A percentile compares a stretch with the other conserved stretches of the same genome.
Conservation (phyloP, 495 filamentous ascomycete species). For the Parachaetomium inaequale region DNA sequence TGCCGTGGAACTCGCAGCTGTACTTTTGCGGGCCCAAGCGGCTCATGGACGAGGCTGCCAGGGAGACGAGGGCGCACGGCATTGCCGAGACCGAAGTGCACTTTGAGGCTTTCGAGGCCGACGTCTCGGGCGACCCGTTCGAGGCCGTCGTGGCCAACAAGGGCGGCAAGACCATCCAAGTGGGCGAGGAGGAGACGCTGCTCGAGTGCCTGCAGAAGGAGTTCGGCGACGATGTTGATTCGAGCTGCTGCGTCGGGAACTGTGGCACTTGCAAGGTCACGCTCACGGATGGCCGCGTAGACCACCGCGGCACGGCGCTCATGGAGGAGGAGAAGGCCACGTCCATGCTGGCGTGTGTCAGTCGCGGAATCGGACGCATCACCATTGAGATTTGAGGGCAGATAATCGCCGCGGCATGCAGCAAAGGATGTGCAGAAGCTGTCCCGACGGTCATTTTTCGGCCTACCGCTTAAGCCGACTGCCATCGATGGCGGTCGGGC, state of each 20-base stretch:
- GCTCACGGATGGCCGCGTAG: constrained; percentile 48
- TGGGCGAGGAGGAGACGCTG: constrained; percentile 43
- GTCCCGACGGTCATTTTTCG: not conserved
- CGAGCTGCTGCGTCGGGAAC: constrained; percentile 56
- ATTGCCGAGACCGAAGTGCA: constrained; percentile 48
- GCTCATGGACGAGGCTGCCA: constrained; percentile 46
- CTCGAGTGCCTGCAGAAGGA: constrained; percentile 40
- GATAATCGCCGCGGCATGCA: not conserved
- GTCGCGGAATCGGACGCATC: constrained; percentile 46
- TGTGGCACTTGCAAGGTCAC: constrained; percentile 56
- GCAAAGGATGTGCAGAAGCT: not conserved
- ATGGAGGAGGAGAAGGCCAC: constrained; percentile 42
- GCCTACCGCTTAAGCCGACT: not conserved
- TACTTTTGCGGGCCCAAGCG: constrained; percentile 54
- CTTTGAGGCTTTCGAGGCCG: constrained; percentile 53
- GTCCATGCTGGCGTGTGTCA: constrained; percentile 48
- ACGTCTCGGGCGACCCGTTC: constrained; percentile 53
- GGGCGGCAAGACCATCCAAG: constrained; percentile 29
- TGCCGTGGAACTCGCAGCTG: constrained; percentile 48
- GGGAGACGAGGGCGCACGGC: constrained; percentile 34
- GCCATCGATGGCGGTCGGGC: not conserved
- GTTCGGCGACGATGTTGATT: constrained; percentile 45
- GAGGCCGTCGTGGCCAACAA: constrained; percentile 45
- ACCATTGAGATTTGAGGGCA: constrained; percentile 41
- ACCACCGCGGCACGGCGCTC: constrained; percentile 51